Conservation (phyloP, 257 asterid species). For the Solanum corneliomulleri region DNA sequence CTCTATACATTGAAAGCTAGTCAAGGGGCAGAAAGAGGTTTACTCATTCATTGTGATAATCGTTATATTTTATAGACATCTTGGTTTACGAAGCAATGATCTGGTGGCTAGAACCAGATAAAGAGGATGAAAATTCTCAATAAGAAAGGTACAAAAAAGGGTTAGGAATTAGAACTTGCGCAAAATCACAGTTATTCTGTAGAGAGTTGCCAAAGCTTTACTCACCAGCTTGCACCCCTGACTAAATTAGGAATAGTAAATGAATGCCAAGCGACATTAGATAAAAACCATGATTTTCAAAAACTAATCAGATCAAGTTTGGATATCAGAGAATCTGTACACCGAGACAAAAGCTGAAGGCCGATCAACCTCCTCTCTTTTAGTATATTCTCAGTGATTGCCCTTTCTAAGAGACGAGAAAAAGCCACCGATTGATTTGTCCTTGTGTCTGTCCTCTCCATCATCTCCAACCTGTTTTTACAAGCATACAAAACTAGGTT, state of each 20-base stretch:
- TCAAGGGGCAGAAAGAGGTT: background rate
- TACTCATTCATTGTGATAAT: background rate
- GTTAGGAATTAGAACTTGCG: background rate
- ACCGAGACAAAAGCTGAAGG: background rate
- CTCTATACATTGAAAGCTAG: background rate
- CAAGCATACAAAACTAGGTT: background rate
- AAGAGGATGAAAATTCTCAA: background rate
- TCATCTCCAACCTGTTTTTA: slow-evolving; percentile 23
- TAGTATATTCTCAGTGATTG: slow-evolving; percentile 17
- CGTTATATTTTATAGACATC: background rate
- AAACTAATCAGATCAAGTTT: background rate
- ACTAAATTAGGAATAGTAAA: background rate
- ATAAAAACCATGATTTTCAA: background rate
- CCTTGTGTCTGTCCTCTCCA: slow-evolving; percentile 27
- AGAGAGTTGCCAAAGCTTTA: background rate
- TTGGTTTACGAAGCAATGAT: background rate
- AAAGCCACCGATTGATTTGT: slow-evolving; percentile 20
- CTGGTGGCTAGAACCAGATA: background rate
- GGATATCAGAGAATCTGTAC: background rate
- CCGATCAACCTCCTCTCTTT: background rate
- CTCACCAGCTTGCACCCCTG: background rate
- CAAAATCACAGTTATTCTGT: background rate
- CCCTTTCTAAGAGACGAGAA: slow-evolving; percentile 25
- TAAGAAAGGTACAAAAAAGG: background rate
- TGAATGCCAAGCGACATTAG: background rate